A percentile compares a stretch with the other conserved stretches of the same genome.
Conservation (phyloP, 345 rosid species). For the Populus euphratica region DNA sequence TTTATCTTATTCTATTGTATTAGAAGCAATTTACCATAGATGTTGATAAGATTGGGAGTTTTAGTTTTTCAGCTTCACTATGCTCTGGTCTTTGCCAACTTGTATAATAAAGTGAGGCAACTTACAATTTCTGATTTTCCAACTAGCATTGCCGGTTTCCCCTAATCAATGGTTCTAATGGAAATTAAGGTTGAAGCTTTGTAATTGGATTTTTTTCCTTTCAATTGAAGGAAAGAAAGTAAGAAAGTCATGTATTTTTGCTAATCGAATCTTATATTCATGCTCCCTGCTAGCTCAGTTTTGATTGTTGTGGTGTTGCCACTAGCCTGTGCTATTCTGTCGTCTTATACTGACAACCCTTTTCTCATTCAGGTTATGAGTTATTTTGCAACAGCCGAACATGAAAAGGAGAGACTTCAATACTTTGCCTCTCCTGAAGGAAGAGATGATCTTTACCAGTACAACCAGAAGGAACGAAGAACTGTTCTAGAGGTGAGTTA, state of each 20-base stretch:
- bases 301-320: not conserved
- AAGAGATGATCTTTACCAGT: constrained; percentile 85
- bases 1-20: too few species aligned
- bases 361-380: constrained; percentile 64
- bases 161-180: not conserved
- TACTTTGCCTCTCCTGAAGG: constrained; percentile 91
- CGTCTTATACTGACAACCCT: constrained; percentile 6
- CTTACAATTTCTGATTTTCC: too few species aligned
- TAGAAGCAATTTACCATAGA: too few species aligned
- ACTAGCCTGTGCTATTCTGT: not conserved
- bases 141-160: not conserved
- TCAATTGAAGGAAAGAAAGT: not conserved
- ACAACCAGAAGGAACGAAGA: constrained; percentile 89
- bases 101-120: too few species aligned
- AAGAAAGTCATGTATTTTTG: not conserved
- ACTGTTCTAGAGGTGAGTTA: constrained; percentile 77
- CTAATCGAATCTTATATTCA: not conserved
- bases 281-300: not conserved
- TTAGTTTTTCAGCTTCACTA: too few species aligned
- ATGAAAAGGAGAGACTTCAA: constrained; percentile 81
- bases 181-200: not conserved
- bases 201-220: too few species aligned
- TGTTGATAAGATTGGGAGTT: too few species aligned
- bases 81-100: too few species aligned
- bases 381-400: constrained; percentile 72